Conservation (phyloP, 2,329 filamentous ascomycete genomes). For the Biscogniauxia marginata region DNA sequence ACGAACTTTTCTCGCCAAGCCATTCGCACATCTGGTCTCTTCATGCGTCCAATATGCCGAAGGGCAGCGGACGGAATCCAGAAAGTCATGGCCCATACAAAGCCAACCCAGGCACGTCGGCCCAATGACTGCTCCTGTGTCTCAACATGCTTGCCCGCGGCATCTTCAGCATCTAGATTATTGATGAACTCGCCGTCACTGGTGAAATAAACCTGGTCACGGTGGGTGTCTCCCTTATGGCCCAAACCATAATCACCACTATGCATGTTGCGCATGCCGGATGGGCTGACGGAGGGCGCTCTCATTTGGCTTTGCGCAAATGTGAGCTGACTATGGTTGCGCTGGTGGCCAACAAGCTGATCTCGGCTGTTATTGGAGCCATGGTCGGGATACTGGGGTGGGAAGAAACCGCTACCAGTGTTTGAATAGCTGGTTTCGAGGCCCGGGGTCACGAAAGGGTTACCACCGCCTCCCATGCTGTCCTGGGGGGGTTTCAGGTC, state of each 20-base stretch:
- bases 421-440: conserved; percentile 74
- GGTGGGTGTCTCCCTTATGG: conserved; percentile 75
- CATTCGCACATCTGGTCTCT: conserved; percentile 92
- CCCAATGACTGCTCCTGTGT: conserved; percentile 61
- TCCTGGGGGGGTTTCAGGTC: conserved; percentile 72
- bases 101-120: conserved; percentile 74
- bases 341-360: conserved; percentile 62
- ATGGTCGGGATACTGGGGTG: conserved; percentile 57
- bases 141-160: conserved; percentile 72
- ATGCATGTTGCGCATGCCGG: conserved; percentile 54
- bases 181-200: conserved; percentile 66
- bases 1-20: conserved; percentile 96
- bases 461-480: conserved; percentile 29
- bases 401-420: conserved; percentile 69
- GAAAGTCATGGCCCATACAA: conserved; percentile 86
- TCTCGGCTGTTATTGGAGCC: conserved; percentile 69
- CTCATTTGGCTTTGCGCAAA: conserved; percentile 33
- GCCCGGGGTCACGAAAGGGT: conserved; percentile 41
- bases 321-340: conserved; percentile 55
- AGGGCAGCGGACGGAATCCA: conserved; percentile 90
- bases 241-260: conserved; percentile 88
- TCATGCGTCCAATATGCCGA: conserved; percentile 86
- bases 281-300: conserved; percentile 62
- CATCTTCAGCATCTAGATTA: conserved; percentile 73
- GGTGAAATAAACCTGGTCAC: conserved; percentile 73